Base-by-base conservation (phyloP, 2,329 filamentous ascomycete genomes). In the Didymosphaeria variabile region DNA sequence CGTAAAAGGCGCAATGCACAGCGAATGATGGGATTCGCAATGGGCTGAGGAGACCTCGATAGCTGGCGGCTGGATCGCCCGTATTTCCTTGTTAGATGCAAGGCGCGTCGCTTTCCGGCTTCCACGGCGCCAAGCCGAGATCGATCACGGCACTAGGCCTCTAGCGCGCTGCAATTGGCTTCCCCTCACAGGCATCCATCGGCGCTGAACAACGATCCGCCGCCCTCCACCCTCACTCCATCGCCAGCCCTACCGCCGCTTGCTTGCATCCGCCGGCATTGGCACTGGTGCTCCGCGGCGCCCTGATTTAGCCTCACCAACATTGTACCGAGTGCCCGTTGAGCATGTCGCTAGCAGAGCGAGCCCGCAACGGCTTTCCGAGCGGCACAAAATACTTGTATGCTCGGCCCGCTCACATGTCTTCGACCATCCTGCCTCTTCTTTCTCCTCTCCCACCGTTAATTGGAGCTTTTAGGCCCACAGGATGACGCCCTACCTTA, bases 401-500 rank as follows among this genome's bases (percentile, higher is more conserved):
- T 10, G 29, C 42, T 46, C 40, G 53, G 40, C 42, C 38, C 50
- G 46, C 49, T 53, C 54, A 10, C 47, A 46, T 17, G 42, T 31
- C 55, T 40, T 53, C 9, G 26, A 17, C 19, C 50, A 52, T 44
- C 58, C 46, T 59, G 32, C 36, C 49, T 49, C 44, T 44, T 46
- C 56, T 57, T 13, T 56, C 36, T 47, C 19, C 46, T 19, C n/a
- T n/a, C 47, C n/a, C 31, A 19, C 40, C 55, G n/a, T 13, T 42
- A n/a, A 15, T 19, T 21, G 32, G 42, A 36, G 47, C 59, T 54
- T 12, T 15, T 59, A 44, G 34, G 29, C 44, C 40, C 10, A 17
- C 54, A 67, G 36, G 7, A 77, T 75, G 73, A 61, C 70, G 51
- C 72, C 72, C 29, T 76, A 40, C 38, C 38, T 68, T 55, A 60